Evolutionary conservation across 1,284 basidiomycete species (phyloP), one percentile per base, ranked within the genome.

Genomic region (Clitocybe nebularis): DNA sequence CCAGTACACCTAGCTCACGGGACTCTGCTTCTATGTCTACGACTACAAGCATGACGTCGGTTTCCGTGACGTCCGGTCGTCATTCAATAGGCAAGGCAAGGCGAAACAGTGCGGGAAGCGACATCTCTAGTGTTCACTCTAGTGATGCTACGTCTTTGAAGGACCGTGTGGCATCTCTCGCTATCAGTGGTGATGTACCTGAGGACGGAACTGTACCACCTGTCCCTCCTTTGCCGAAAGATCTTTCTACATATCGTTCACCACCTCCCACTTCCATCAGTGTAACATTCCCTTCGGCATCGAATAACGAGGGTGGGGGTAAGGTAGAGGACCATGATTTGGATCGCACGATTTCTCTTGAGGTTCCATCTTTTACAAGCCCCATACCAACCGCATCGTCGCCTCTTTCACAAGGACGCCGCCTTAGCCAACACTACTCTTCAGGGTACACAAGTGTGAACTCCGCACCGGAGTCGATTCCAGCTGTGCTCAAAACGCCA

Each of bases 191-290:
- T 30, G 87, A 89, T 47, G 63, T 60, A 25, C 59, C 65, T 30
- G 85, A 87, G 44, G 80, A 81, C 46, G 64, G 68, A 47, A 55
- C 66, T 45, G 93, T 97, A 4, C 95, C 96, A 1, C 95, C 95
- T 16, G 96, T 99, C 1, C 95, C 95, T 23, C 95, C 96, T 32
- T 68, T 99, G 14, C 95, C 95, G 25, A 97, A 96, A 66, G 90
- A 93, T 53, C 65, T 92, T 50, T 85, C 88, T 25, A 77, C 68
- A 13, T 93, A 84, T 65, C 81, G 83, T 48, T 84, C 89, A 4
- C 81, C 77, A 21, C 77, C 74, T 26, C 67, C 72, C 32, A 75
- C 75, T 44, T 73, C 80, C 10, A 66, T 72, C 13, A 67, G 69
- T 24, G 57, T 78, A 39, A 59, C 63, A 14, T 79, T 81, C 55